phyloP scores from a whole-genome alignment of 768 basidiomycete genomes.

The Calvatia gigantea region DNA sequence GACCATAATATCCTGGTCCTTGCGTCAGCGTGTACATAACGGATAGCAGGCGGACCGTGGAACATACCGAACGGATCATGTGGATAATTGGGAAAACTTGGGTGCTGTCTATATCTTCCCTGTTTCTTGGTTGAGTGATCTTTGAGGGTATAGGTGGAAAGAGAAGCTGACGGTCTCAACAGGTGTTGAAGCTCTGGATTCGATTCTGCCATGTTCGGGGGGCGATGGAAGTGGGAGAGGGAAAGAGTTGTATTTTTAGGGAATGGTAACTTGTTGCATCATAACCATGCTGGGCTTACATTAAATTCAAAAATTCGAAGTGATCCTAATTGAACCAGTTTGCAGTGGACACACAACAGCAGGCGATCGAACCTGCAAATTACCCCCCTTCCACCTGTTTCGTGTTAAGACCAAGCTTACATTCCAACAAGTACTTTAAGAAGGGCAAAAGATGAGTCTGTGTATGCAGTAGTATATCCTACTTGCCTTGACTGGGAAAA shows the following conservation, averaged over 20 bases:
- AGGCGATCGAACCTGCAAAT: too few relatives aligned
- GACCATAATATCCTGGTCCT: conserved; percentile 59
- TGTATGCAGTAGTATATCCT: neutral
- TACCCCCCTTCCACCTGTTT: too few relatives aligned
- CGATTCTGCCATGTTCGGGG: conserved; percentile 33
- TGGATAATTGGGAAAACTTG: conserved; percentile 81
- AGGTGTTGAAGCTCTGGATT: conserved; percentile 42
- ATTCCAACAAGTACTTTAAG: neutral
- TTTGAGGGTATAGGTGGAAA: neutral
- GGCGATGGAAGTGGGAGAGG: neutral
- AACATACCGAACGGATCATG: conserved; percentile 61
- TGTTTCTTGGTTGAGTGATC: conserved; percentile 17
- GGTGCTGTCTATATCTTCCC: conserved; percentile 52
- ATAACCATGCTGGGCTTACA: neutral
- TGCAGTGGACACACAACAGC: neutral
- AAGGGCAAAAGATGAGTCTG: neutral
- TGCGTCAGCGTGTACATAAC: conserved; percentile 13
- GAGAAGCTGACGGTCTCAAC: conserved; percentile 33
- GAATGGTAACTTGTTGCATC: conserved; percentile 1
- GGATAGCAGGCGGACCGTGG: neutral
- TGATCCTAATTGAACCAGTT: conserved; percentile 6
- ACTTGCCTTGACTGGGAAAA: neutral
- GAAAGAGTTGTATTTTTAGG: conserved; percentile 2
- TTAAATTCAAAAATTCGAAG: neutral
- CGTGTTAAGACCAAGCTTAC: neutral